Base-by-base conservation (phyloP, 768 basidiomycete species). In the Mycena metata region DNA sequence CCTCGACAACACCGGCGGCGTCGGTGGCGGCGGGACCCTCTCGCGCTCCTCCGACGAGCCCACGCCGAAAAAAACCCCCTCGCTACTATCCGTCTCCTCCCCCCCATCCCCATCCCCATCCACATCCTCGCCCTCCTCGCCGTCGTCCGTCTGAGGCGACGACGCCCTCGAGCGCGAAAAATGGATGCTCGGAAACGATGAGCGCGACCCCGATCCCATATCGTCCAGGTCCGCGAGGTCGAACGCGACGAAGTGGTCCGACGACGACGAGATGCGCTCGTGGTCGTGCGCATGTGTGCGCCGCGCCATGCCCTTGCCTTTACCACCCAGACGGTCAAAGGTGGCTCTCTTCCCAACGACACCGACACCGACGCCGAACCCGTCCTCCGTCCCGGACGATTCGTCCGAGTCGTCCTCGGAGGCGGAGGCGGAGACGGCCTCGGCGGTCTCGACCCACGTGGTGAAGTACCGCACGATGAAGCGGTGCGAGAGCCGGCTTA, bases 401-500 rank as follows among this genome's bases (percentile, higher is more conserved):
- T 79, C 73, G 15, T 82, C 84, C 1, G 88, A 88, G 13, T 89
- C 89, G 49, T 85, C 89, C 47, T 85, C 86, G 13, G 88, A 86
- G 7, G 87, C 87, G 16, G 82, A 80, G n/a, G 82, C 79, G 12
- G 88, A 86, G 1, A 80, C 75, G 2, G 83, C 79, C 64, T 92
- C 91, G 12, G 84, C 81, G 0, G 85, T 88, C 76, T 96, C 94
- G n/a, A 96, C 86, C 95, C 94, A 95, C 6, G 93, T 94, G 3
- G 94, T 95, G 77, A 90, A 95, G 77, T 96, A 98, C 46, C 96
- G 89, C 21, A 98, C 96, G 72, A 98, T 92, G 79, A 91, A 94
- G 10, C 92, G 90, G 77, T 98, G 96, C 45, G 90, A 93, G 33
- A 98, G 86, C 36, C 90, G 84, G 73, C 93, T 94, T n/a, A 98